Percentiles rank a stretch among this genome's conserved stretches.
Evolutionary conservation across 768 basidiomycete species (phyloP).

Genomic region (Phanerodontia chrysosporium): DNA sequence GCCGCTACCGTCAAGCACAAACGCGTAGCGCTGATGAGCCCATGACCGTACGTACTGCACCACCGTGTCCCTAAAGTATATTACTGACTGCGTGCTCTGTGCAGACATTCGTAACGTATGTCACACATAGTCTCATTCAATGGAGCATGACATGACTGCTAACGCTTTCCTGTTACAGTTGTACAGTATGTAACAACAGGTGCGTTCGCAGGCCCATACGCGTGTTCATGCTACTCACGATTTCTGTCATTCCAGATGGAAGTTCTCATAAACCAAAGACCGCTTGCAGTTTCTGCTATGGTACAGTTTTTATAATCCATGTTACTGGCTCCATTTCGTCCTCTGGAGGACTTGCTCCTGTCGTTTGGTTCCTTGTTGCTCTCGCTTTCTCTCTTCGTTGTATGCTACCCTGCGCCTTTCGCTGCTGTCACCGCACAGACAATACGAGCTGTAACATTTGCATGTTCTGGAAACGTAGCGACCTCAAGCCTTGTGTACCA

Average conservation of each 20-base stretch:
- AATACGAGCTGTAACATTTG: neutral
- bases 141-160: neutral
- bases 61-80: neutral
- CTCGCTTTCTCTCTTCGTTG: neutral
- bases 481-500: too few species aligned
- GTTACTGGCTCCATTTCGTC: neutral
- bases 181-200: conserved; percentile 65
- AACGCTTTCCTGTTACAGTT: conserved; percentile 33
- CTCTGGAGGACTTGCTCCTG: neutral
- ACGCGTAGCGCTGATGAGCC: conserved; percentile 98
- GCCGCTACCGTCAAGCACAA: conserved; percentile 92
- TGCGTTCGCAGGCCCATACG: conserved; percentile 15
- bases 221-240: neutral
- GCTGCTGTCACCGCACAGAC: neutral
- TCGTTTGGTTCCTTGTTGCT: neutral
- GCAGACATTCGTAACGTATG: conserved; percentile 86
- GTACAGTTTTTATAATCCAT: neutral
- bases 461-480: too few species aligned
- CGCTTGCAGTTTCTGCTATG: neutral
- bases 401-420: neutral
- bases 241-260: conserved; percentile 41
- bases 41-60: conserved; percentile 72
- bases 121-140: conserved; percentile 9
- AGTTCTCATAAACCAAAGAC: conserved; percentile 46
- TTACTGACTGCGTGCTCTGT: conserved; percentile 6